Percentiles rank a stretch among this genome's conserved stretches.
Evolutionary conservation across 2,329 filamentous ascomycete genomes (phyloP).

Genomic region (Zelopaecilomyces penicillatus): DNA sequence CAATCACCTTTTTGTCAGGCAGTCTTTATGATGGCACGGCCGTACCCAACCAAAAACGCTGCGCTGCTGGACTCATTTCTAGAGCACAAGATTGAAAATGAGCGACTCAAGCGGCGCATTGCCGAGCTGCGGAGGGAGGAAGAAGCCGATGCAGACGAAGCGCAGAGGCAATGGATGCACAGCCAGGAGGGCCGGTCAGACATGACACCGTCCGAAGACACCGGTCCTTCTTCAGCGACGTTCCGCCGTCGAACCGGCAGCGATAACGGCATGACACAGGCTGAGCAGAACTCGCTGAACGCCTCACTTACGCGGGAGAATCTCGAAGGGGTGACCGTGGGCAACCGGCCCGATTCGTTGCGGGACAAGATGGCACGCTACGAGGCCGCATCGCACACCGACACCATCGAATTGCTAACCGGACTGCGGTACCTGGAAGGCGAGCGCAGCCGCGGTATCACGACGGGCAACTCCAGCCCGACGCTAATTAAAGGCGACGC

Average conservation of each 20-base stretch:
- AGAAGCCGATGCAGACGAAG: slow-evolving; percentile 65
- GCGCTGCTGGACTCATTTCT: slow-evolving; percentile 83
- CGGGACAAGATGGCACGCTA: slow-evolving; percentile 79
- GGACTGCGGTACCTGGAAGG: slow-evolving; percentile 81
- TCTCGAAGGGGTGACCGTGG: slow-evolving; percentile 61
- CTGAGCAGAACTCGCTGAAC: slow-evolving; percentile 56
- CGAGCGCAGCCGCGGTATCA: slow-evolving; percentile 80
- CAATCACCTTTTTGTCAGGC: slow-evolving; percentile 69
- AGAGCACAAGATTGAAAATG: slow-evolving; percentile 95
- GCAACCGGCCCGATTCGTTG: slow-evolving; percentile 63
- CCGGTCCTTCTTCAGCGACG: slow-evolving; percentile 25
- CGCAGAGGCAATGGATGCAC: slow-evolving; percentile 51
- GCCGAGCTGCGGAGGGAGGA: slow-evolving; percentile 80
- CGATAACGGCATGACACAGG: slow-evolving; percentile 50
- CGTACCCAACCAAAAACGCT: slow-evolving; percentile 83
- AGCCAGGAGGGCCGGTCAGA: slow-evolving; percentile 50
- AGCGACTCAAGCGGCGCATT: slow-evolving; percentile 75
- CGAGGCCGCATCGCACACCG: slow-evolving; percentile 67
- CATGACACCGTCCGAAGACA: slow-evolving; percentile 41
- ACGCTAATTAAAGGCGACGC: slow-evolving; percentile 77
- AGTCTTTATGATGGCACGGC: slow-evolving; percentile 87
- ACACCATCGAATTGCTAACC: slow-evolving; percentile 89
- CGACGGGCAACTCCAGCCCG: slow-evolving; percentile 74
- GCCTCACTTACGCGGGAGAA: slow-evolving; percentile 70
- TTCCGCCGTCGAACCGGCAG: slow-evolving; percentile 24